Evolutionary conservation across 176 grass and related monocot species (phyloP).

Genomic region (Chloris gayana): DNA sequence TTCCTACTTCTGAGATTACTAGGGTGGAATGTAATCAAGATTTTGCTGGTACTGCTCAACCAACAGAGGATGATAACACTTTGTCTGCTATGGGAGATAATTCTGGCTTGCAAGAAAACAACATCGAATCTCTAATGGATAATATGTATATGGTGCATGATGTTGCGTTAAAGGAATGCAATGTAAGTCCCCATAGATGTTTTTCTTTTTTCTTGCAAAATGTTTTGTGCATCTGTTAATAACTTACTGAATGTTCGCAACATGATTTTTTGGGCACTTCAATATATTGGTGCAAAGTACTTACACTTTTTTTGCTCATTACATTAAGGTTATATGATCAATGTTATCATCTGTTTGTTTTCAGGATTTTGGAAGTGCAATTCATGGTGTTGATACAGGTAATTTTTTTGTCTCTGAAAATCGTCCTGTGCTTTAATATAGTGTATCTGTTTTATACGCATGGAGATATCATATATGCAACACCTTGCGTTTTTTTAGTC

Average conservation of each 20-base stretch:
- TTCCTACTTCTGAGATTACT: constrained; percentile 50
- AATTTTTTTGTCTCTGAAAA: constrained; percentile 46
- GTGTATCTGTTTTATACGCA: neutral
- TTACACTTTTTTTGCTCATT: constrained; percentile 13
- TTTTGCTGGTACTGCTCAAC: constrained; percentile 40
- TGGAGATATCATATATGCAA: neutral
- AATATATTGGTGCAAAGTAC: constrained; percentile 7
- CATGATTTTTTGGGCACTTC: constrained; percentile 4
- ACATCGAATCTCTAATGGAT: constrained; percentile 54
- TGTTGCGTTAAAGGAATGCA: constrained; percentile 65
- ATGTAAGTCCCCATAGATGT: constrained; percentile 62
- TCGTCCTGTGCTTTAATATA: constrained; percentile 5
- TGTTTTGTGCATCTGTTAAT: constrained; percentile 30
- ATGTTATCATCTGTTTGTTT: constrained; percentile 18
- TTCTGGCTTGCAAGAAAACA: constrained; percentile 77
- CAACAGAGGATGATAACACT: constrained; percentile 58
- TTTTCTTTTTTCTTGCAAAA: neutral
- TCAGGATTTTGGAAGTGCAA: constrained; percentile 94
- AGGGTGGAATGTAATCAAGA: constrained; percentile 42
- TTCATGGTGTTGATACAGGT: constrained; percentile 85
- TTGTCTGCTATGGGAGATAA: constrained; percentile 77
- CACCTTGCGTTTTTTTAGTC: neutral
- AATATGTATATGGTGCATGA: constrained; percentile 57
- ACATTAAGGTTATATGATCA: constrained; percentile 31
- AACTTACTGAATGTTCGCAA: neutral